Evolutionary conservation across 345 rosid genomes (phyloP).

Genomic region (Arabis hirsuta): DNA sequence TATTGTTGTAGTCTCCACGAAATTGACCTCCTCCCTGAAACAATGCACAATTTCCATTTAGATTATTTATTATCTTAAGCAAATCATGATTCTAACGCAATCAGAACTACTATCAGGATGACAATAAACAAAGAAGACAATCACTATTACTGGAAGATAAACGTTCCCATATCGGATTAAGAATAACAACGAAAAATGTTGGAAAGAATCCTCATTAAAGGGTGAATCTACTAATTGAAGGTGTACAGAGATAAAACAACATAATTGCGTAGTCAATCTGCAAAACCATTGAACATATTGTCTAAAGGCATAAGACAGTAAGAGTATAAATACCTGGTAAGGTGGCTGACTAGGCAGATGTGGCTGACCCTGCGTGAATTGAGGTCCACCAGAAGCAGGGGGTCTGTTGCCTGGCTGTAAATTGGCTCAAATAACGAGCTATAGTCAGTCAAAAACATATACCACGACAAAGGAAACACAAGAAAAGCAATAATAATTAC

Average conservation of each 20-base stretch:
- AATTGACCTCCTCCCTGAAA: slow-evolving; percentile 70
- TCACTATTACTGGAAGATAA: not conserved
- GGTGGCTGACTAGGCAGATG: slow-evolving; percentile 61
- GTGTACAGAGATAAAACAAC: slow-evolving; percentile 9
- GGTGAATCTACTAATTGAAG: slow-evolving; percentile 15
- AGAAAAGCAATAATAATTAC: slow-evolving; percentile 11
- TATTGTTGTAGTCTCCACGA: slow-evolving; percentile 64
- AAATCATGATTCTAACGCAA: not conserved
- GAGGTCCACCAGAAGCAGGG: slow-evolving; percentile 61
- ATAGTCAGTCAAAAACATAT: slow-evolving; percentile 17
- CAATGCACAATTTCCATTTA: not conserved
- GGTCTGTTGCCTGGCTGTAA: slow-evolving; percentile 60
- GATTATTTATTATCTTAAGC: not conserved
- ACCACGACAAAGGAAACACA: not conserved
- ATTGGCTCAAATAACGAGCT: slow-evolving; percentile 38
- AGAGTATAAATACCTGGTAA: slow-evolving; percentile 59
- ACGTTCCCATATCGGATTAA: not conserved
- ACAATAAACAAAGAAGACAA: slow-evolving; percentile 2
- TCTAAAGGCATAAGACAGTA: slow-evolving; percentile 2
- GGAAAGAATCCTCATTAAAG: not conserved
- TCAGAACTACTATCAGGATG: not conserved
- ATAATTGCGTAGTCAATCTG: slow-evolving; percentile 7
- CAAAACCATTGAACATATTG: not conserved
- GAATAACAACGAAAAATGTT: slow-evolving; percentile 2
- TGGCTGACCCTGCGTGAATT: slow-evolving; percentile 74